These are phyloP conservation scores for Talaromyces sp. DNA, from an alignment of 2,329 filamentous ascomycete genomes.

Conservation along the genomic window DNA sequence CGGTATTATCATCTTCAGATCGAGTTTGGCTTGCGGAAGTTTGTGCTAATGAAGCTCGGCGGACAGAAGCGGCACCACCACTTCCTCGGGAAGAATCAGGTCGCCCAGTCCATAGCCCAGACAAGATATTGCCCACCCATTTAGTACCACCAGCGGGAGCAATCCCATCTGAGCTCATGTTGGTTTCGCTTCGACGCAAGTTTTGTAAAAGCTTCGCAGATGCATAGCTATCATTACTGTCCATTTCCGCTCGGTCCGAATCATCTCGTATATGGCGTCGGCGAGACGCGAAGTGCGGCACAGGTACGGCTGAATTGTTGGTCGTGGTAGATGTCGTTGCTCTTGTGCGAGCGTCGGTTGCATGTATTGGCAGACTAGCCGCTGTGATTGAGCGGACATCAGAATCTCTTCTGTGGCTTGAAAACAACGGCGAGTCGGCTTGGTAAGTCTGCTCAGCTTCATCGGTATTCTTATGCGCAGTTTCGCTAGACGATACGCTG, in stretches of 20 bases:
- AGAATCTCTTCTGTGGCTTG: constrained; percentile 31
- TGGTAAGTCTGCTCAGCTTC: constrained; percentile 21
- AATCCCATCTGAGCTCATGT: constrained; percentile 40
- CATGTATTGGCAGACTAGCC: constrained; percentile 40
- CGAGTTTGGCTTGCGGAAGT: background rate
- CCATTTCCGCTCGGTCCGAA: constrained; percentile 18
- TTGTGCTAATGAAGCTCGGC: constrained; percentile 6
- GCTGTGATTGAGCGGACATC: constrained; percentile 41
- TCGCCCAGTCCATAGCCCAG: constrained; percentile 49
- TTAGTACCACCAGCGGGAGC: constrained; percentile 43
- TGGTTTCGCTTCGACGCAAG: constrained; percentile 48
- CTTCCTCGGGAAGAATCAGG: constrained; percentile 37
- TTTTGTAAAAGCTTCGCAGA: constrained; percentile 51
- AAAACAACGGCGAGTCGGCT: constrained; percentile 17
- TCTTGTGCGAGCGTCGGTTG: constrained; percentile 37
- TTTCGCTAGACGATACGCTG: constrained; percentile 42
- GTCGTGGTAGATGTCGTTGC: constrained; percentile 49
- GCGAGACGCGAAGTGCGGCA: constrained; percentile 49
- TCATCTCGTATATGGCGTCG: constrained; percentile 28
- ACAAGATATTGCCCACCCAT: constrained; percentile 52
- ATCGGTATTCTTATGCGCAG: constrained; percentile 28
- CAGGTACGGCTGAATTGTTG: constrained; percentile 44
- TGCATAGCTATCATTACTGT: constrained; percentile 41
- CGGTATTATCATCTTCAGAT: background rate
- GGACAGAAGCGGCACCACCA: background rate